Evolutionary conservation across 257 asterid genomes (phyloP), one percentile per base, ranked within the genome.

Genomic region (Rhazya stricta): DNA sequence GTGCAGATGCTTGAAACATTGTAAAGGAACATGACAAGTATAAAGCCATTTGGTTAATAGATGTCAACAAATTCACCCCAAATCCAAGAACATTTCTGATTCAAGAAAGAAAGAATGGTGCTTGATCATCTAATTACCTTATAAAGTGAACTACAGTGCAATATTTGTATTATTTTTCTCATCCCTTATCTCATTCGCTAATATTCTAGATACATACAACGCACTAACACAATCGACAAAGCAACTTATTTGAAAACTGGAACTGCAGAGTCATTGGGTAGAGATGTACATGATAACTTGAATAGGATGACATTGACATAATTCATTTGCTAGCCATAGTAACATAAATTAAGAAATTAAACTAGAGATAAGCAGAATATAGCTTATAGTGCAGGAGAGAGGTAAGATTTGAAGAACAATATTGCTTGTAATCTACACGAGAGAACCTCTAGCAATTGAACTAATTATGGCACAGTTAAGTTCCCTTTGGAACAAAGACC

Each of bases 81-180:
- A 21, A 65, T 36, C 6, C 18, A 65, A 37, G 70, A 67, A 37
- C 69, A 67, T 39, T 76, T 66, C 50, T 21, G 30, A 66, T 66
- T 10, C 71, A 66, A 37, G 9, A 9, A 19, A 66, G 32, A 66
- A 66, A 36, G 8, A n/a, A 66, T 10, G 48, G 50, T 10, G 6
- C 29, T 65, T 65, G 46, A 65, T 19, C 15, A 15, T 36, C 27
- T 19, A 65, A 65, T 36, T 65, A 62, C 15, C 12, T 60, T 13
- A 29, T 13, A 32, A 6, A 36, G 45, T 62, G 45, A 6, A 63
- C 19, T 25, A 63, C 23, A 32, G 41, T 11, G 34, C 67, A 1
- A 60, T 60, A 60, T 60, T 29, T 27, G 54, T 19, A 11, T n/a
- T 57, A 4, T 25, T 57, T 29, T 29, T 1, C 12, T 10, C 18